Conservation (phyloP, 257 asterid genomes). For the Nicotiana undulata region DNA sequence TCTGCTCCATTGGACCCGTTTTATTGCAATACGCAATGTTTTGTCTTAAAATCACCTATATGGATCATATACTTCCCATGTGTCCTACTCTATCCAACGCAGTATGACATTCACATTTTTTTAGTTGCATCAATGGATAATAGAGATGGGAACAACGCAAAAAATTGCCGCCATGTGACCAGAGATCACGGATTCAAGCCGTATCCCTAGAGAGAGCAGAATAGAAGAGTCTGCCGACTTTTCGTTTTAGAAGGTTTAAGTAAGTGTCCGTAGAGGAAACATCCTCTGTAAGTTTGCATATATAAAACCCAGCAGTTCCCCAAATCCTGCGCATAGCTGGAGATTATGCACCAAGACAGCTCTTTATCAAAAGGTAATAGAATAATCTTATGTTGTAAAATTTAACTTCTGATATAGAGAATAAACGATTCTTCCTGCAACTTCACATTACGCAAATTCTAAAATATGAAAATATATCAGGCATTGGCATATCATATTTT, state of each 20-base stretch:
- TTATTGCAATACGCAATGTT: background rate
- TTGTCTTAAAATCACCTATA: background rate
- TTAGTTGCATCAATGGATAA: background rate
- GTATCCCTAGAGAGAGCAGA: too few species aligned
- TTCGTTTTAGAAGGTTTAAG: too few species aligned
- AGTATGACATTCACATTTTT: background rate
- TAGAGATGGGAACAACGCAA: too few species aligned
- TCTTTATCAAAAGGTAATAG: background rate
- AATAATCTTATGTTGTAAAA: background rate
- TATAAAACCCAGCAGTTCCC: too few species aligned
- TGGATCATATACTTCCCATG: background rate
- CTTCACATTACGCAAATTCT: background rate
- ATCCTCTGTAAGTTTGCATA: too few species aligned
- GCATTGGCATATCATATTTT: background rate
- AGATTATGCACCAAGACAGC: too few species aligned
- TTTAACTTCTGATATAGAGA: background rate
- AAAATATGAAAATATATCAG: background rate
- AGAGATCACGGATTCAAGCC: too few species aligned
- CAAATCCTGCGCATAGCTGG: too few species aligned
- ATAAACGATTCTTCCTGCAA: background rate
- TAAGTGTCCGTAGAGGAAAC: too few species aligned
- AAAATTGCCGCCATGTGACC: too few species aligned
- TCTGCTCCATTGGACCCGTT: background rate
- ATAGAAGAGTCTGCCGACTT: too few species aligned
- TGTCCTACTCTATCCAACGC: background rate